Conservation (phyloP, 441 rosid genomes). For the Populus hybrid region DNA sequence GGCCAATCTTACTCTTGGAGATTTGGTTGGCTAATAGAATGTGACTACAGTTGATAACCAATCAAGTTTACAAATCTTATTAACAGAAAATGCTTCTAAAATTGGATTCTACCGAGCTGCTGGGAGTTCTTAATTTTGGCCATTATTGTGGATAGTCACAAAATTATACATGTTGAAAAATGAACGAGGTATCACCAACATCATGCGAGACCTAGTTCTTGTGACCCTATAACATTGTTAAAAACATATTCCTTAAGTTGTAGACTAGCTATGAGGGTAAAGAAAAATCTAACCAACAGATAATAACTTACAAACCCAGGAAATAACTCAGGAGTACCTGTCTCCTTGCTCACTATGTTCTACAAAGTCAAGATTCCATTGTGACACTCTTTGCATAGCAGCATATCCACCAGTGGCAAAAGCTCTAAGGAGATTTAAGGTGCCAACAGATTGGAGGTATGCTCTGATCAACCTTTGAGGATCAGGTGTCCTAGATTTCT, state of each 20-base stretch:
- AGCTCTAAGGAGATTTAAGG: constrained; percentile 52
- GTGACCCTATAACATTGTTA: neutral
- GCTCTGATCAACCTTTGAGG: constrained; percentile 58
- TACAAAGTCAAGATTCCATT: constrained; percentile 59
- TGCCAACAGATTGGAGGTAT: constrained; percentile 52
- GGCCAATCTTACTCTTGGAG: neutral
- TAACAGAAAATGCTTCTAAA: neutral
- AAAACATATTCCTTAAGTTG: neutral
- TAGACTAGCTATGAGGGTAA: neutral
- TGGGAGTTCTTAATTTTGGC: neutral
- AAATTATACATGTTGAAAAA: neutral
- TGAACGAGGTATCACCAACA: neutral
- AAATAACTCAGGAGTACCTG: constrained; percentile 23
- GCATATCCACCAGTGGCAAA: constrained; percentile 64
- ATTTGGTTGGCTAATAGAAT: neutral
- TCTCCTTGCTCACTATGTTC: constrained; percentile 55
- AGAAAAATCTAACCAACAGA: neutral
- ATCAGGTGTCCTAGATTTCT: constrained; percentile 66
- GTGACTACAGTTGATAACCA: neutral
- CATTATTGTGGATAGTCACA: neutral
- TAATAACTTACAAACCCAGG: neutral
- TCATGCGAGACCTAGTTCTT: neutral
- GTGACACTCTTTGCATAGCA: constrained; percentile 56
- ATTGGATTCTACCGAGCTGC: neutral
- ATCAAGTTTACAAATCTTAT: neutral